These are phyloP conservation scores for Coffea eugenioides DNA, from an alignment of 257 asterid species.

Conservation along the genomic window DNA sequence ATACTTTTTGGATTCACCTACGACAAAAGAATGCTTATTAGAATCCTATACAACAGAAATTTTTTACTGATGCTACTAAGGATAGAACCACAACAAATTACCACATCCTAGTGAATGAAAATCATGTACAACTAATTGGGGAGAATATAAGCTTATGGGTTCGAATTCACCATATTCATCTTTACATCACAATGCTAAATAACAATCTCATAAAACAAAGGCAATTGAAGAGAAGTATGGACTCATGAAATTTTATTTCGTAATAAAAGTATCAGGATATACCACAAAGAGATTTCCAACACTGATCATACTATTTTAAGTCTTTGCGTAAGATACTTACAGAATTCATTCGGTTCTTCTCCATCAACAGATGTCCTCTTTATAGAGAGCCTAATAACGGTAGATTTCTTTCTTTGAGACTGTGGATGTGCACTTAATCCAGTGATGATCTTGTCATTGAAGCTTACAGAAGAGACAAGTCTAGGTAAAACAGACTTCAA, in stretches of 20 bases:
- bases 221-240: background rate
- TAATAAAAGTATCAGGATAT: no score
- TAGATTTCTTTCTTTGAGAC: conserved; percentile 65
- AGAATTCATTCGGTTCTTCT: conserved; percentile 49
- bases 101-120: background rate
- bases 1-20: conserved; percentile 67
- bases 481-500: conserved; percentile 68
- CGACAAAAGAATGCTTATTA: conserved; percentile 7
- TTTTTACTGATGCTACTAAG: background rate
- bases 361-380: conserved; percentile 71
- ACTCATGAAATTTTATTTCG: no score
- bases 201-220: background rate
- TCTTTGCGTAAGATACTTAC: conserved; percentile 40
- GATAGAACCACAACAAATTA: background rate
- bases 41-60: background rate
- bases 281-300: background rate
- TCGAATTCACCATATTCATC: background rate
- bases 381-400: conserved; percentile 76
- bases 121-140: background rate
- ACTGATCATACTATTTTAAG: background rate
- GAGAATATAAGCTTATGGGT: background rate
- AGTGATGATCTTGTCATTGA: conserved; percentile 55
- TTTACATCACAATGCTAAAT: background rate
- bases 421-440: conserved; percentile 40
- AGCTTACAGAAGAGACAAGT: conserved; percentile 66